Conservation (phyloP, 345 rosid species). For the Eucalyptus urophylla region DNA sequence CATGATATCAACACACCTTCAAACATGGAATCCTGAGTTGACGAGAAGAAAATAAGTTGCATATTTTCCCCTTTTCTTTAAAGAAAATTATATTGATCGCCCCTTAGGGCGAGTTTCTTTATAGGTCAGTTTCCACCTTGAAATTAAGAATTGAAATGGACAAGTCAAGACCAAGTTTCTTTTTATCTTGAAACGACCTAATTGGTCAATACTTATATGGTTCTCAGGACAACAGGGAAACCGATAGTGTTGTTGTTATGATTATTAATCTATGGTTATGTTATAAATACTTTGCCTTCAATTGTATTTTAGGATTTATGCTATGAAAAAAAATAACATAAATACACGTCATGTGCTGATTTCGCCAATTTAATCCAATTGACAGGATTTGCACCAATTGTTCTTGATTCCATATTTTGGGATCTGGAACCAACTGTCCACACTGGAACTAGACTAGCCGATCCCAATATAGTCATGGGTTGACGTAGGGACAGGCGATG, state of each 20-base stretch:
- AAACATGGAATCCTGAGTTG: background rate
- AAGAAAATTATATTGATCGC: background rate
- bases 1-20: background rate
- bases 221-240: background rate
- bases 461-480: background rate
- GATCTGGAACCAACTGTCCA: background rate
- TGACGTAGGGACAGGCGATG: accelerated
- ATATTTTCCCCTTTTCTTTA: background rate
- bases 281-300: background rate
- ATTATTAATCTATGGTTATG: background rate
- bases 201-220: accelerated
- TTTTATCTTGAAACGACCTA: background rate
- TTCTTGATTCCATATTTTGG: too few species aligned
- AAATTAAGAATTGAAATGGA: accelerated
- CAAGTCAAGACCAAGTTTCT: too few species aligned
- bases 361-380: accelerated
- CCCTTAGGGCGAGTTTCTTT: too few species aligned
- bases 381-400: background rate
- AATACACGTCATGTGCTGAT: accelerated
- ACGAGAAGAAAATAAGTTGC: background rate
- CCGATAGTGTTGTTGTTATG: background rate
- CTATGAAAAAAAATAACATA: background rate
- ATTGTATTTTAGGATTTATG: accelerated
- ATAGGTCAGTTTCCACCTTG: background rate
- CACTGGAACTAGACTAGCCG: accelerated